Evolutionary conservation across 192 early-diverging fungal genomes (phyloP).

Genomic region (Allomyces macrogynus): DNA sequence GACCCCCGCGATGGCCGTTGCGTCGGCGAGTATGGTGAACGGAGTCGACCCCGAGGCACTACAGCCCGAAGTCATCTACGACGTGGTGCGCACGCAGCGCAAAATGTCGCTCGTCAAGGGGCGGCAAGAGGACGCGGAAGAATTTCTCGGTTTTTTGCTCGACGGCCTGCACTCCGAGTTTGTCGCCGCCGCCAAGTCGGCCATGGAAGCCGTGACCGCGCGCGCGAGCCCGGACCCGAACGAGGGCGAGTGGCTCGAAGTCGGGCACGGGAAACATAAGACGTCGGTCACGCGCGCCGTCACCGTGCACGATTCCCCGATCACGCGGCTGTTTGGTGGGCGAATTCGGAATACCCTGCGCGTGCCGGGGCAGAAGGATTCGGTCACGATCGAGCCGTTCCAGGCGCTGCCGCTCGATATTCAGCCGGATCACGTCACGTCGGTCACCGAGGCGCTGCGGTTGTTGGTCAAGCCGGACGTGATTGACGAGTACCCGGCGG

Average conservation of each 20-base stretch:
- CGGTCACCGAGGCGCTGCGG: constrained; percentile 67
- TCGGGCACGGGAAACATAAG: constrained; percentile 62
- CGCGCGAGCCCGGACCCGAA: constrained; percentile 1
- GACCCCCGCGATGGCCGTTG: neutral
- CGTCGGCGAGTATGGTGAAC: neutral
- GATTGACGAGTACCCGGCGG: constrained; percentile 51
- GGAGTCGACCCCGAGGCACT: constrained; percentile 29
- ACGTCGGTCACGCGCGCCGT: constrained; percentile 35
- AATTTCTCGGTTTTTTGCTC: constrained; percentile 80
- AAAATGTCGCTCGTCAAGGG: constrained; percentile 23
- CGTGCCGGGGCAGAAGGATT: constrained; percentile 50
- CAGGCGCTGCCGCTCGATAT: constrained; percentile 76
- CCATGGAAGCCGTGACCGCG: neutral
- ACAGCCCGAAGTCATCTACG: constrained; percentile 84
- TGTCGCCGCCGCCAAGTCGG: constrained; percentile 11
- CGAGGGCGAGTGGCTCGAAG: constrained; percentile 63
- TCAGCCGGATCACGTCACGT: constrained; percentile 40
- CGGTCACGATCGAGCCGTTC: constrained; percentile 71
- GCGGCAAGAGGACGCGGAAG: constrained; percentile 91
- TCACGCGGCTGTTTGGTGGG: constrained; percentile 74
- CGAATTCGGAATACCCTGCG: constrained; percentile 52
- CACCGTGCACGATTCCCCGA: constrained; percentile 44
- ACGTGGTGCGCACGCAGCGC: constrained; percentile 56
- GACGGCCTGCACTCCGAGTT: constrained; percentile 92
- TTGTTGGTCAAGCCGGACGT: constrained; percentile 56